A percentile compares a stretch with the other conserved stretches of the same genome.
phyloP scores from a whole-genome alignment of 2,329 filamentous ascomycete species.

The Aspergillus costaricaensis region DNA sequence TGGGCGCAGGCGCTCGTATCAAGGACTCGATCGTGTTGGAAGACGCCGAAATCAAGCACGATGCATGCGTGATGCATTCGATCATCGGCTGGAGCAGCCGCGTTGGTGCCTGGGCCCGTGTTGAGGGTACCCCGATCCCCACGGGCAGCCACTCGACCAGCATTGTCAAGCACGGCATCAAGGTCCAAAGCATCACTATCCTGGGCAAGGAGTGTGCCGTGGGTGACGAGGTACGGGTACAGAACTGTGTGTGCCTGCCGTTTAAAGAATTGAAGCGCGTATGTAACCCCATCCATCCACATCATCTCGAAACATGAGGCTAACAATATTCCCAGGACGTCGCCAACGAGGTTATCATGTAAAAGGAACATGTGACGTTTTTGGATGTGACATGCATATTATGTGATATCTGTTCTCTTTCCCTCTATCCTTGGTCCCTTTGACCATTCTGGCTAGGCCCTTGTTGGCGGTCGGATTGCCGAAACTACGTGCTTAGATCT shows the following conservation, averaged over 20 bases:
- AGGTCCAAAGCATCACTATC: constrained; percentile 98
- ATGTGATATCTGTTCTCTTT: background rate
- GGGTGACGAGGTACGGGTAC: constrained; percentile 89
- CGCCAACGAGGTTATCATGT: constrained; percentile 80
- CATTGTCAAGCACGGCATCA: constrained; percentile 96
- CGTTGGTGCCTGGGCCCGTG: constrained; percentile 95
- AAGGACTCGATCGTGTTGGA: constrained; percentile 97
- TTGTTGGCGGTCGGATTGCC: background rate
- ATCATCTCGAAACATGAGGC: background rate
- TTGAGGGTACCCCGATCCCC: constrained; percentile 90
- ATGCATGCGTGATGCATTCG: constrained; percentile 90
- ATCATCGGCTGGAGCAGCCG: constrained; percentile 98
- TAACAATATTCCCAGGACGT: constrained; percentile 34
- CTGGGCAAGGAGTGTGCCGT: constrained; percentile 94
- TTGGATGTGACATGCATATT: background rate
- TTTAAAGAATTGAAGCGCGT: constrained; percentile 98
- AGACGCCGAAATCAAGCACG: constrained; percentile 93
- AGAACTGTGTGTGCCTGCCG: constrained; percentile 96
- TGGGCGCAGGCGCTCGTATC: constrained; percentile 85
- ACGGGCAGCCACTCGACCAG: constrained; percentile 87
- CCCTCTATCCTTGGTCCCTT: background rate
- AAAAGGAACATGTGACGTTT: constrained; percentile 35
- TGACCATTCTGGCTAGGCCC: background rate
- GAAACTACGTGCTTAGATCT: background rate
- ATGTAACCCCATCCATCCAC: constrained; percentile 42